phyloP scores from a whole-genome alignment of 1,284 basidiomycete genomes.

The Cystobasidium pallidum region DNA sequence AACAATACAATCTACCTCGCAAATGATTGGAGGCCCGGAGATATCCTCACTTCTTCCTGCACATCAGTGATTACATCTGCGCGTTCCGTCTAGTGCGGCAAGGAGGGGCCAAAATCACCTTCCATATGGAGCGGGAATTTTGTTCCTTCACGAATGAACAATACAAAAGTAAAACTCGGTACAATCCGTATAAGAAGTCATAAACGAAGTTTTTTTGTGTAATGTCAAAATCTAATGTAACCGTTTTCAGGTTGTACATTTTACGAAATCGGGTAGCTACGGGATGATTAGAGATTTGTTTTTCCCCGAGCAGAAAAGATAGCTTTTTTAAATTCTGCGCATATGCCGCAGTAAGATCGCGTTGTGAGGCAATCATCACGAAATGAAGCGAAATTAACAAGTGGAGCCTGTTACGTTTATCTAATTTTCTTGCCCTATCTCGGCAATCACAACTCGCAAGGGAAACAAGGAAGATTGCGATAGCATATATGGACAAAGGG shows the following conservation, averaged over 20 bases:
- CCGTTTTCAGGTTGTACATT: constrained; percentile 1
- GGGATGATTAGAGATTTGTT: neutral
- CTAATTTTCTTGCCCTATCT: too few species aligned
- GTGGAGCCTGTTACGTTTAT: too few species aligned
- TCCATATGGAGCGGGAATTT: neutral
- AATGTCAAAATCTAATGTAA: constrained; percentile 1
- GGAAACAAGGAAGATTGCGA: too few species aligned
- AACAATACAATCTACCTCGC: neutral
- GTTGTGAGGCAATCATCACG: constrained; percentile 1
- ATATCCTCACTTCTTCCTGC: neutral
- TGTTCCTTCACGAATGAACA: neutral
- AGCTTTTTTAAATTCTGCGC: neutral
- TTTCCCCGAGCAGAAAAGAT: neutral
- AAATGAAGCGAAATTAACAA: constrained; percentile 2
- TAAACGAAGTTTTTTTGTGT: neutral
- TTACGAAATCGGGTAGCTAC: neutral
- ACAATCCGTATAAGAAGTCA: constrained; percentile 12
- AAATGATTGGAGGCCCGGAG: neutral
- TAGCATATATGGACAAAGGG: neutral
- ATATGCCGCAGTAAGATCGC: neutral
- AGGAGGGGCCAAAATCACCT: neutral
- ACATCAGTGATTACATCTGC: neutral
- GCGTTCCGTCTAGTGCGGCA: neutral
- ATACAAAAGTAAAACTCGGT: constrained; percentile 12
- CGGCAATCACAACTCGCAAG: too few species aligned